Evolutionary conservation across 345 rosid genomes (phyloP), one percentile per base, ranked within the genome.

Genomic region (thale cress (Arabidopsis thaliana)): DNA sequence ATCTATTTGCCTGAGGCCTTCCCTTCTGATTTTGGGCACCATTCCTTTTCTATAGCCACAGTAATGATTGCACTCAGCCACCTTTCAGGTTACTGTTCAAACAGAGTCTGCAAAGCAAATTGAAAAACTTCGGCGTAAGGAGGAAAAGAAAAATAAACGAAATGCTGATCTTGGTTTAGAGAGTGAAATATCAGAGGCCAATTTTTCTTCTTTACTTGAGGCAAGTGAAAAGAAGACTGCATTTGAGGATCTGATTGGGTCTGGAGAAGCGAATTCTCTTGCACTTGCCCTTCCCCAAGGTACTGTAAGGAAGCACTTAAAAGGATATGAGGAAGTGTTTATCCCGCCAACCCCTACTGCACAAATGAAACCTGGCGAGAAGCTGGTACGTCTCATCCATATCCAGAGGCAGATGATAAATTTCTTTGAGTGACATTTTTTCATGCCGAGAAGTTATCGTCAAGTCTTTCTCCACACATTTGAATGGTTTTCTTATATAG

Each of bases 121-220:
- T 74, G 97, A 94, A 79, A 94, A 94, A 76, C 92, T 94, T 62
- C 88, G 98, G 46, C 97, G 96, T 51, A 94, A 91, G 85, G 98
- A 94, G 84, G 97, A 90, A 88, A 91, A 87, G 84, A 85, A 87
- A 69, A 73, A 86, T 71, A 88, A 88, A 76, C 93, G 93, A 6
- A 91, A 85, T 83, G 72, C 85, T 41, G 98, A 94, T 70, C 74
- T 82, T 74, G 88, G 86, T 60, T 81, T 81, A 70, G 98, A 88
- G 77, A 84, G 62, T 45, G 88, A 88, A 55, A 82, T 87, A 49
- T 84, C 91, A 45, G 77, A 83, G 67, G 79, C 87, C 74, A 89
- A 87, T 77, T 94, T 94, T 87, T 91, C 93, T 77, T 85, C 91
- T 76, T 86, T 94, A 83, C 87, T 94, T 73, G 85, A 87, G 80